Conservation (phyloP, 2,329 filamentous ascomycete genomes). For the Gnomoniopsis sp. region DNA sequence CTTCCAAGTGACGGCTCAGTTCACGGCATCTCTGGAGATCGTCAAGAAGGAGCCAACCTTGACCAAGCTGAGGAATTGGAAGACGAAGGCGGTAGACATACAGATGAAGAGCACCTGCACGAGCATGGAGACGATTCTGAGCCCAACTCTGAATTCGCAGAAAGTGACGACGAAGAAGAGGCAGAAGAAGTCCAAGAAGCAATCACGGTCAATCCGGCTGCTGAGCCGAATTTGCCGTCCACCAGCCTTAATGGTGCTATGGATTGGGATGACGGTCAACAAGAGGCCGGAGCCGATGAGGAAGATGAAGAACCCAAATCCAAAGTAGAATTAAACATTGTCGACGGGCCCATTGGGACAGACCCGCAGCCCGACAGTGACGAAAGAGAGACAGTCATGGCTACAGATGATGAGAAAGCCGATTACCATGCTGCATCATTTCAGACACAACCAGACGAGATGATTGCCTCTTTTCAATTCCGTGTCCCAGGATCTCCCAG, state of each 20-base stretch:
- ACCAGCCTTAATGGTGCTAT: background rate
- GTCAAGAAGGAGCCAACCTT: background rate
- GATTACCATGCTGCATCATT: background rate
- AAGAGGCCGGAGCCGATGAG: background rate
- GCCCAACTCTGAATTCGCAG: background rate
- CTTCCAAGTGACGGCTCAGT: background rate
- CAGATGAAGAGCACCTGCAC: conserved; percentile 1
- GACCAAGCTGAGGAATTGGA: background rate
- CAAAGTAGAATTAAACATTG: background rate
- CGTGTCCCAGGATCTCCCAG: background rate
- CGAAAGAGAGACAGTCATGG: background rate
- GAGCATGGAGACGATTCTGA: conserved; percentile 17
- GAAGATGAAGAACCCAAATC: background rate
- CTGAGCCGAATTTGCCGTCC: background rate
- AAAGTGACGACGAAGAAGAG: background rate
- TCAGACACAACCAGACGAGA: background rate
- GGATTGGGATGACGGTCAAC: background rate
- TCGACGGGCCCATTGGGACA: background rate
- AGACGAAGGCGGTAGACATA: background rate
- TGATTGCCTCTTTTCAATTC: background rate
- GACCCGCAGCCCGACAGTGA: background rate
- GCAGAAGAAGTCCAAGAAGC: background rate
- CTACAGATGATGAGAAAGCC: background rate
- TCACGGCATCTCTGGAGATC: background rate
- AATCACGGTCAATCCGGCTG: background rate